These are phyloP conservation scores for Didymella sp. DNA, from an alignment of 2,329 filamentous ascomycete genomes.

Conservation along the genomic window DNA sequence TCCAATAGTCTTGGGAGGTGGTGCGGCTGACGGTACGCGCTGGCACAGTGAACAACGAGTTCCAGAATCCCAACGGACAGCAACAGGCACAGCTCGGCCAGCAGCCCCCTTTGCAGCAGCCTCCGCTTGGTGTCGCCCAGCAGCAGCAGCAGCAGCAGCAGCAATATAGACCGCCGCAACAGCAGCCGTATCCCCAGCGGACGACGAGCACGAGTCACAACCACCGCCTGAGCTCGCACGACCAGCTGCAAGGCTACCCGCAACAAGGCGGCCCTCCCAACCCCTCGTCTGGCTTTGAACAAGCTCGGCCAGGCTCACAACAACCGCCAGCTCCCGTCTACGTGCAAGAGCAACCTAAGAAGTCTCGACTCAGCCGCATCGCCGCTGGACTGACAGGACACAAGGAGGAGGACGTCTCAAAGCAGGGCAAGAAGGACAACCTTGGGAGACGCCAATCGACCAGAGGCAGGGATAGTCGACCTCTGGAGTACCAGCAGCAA, in stretches of 20 bases:
- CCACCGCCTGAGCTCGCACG: slow-evolving; percentile 40
- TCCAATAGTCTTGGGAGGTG: slow-evolving; percentile 28
- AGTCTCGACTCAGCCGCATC: slow-evolving; percentile 45
- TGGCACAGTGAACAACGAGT: slow-evolving; percentile 46
- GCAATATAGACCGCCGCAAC: slow-evolving; percentile 17
- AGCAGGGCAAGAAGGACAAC: slow-evolving; percentile 41
- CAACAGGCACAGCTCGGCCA: slow-evolving; percentile 22
- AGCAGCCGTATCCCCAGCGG: slow-evolving; percentile 36
- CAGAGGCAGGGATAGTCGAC: slow-evolving; percentile 44
- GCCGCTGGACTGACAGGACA: slow-evolving; percentile 36
- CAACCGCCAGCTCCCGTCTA: slow-evolving; percentile 22
- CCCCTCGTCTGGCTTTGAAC: slow-evolving; percentile 34
- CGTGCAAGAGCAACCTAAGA: slow-evolving; percentile 36
- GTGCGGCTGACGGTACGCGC: slow-evolving; percentile 46
- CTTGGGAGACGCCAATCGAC: slow-evolving; percentile 46
- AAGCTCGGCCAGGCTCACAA: slow-evolving; percentile 5
- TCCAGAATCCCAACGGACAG: slow-evolving; percentile 22
- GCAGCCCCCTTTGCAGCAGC: slow-evolving; percentile 20
- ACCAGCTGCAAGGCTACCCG: slow-evolving; percentile 42
- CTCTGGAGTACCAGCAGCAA: slow-evolving; percentile 37
- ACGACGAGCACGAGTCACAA: slow-evolving; percentile 43
- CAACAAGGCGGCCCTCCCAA: slow-evolving; percentile 31
- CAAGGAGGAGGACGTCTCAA: slow-evolving; percentile 43
- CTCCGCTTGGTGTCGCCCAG: slow-evolving; percentile 17
- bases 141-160: slow-evolving; percentile 19